Evolutionary conservation across 208 protist genomes (phyloP).

Genomic region (Trypanosoma conorhini): DNA sequence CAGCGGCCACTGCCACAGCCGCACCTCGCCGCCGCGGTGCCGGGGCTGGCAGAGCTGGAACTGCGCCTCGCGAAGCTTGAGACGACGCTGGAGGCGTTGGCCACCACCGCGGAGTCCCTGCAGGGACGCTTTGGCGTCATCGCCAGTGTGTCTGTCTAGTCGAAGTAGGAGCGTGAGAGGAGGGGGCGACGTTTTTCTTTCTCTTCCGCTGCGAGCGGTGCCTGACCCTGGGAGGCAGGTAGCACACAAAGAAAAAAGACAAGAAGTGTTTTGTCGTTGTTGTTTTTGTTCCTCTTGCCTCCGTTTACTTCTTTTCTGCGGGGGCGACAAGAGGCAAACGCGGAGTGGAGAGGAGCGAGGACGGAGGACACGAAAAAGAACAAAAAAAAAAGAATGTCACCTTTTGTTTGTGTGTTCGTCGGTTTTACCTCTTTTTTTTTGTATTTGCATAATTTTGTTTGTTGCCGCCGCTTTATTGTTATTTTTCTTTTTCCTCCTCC

Average conservation of each 20-base stretch:
- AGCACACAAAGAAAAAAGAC: too few relatives aligned
- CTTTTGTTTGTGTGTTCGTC: background rate
- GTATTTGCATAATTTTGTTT: slow-evolving; percentile 20
- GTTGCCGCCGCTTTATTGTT: slow-evolving; percentile 15
- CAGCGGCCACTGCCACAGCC: too few relatives aligned
- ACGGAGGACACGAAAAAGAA: background rate
- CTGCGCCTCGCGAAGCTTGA: slow-evolving; percentile 11
- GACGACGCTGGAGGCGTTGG: slow-evolving; percentile 3
- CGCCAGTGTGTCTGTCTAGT: slow-evolving; percentile 8
- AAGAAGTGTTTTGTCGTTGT: background rate
- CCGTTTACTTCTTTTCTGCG: background rate
- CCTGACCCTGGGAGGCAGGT: too few relatives aligned
- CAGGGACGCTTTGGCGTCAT: slow-evolving; percentile 3
- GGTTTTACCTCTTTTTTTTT: background rate
- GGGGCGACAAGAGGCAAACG: background rate
- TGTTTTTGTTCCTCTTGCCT: background rate
- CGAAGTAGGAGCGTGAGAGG: background rate
- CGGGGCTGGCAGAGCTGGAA: slow-evolving; percentile 11
- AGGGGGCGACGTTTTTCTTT: background rate
- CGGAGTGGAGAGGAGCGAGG: background rate
- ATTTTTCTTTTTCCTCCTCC: slow-evolving; percentile 10
- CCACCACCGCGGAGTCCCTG: slow-evolving; percentile 1
- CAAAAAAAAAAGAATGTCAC: background rate
- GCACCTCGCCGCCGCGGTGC: background rate
- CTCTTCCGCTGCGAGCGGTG: too few relatives aligned